These are phyloP conservation scores for Delonix regia DNA, from an alignment of 306 rosid species.

Conservation along the genomic window DNA sequence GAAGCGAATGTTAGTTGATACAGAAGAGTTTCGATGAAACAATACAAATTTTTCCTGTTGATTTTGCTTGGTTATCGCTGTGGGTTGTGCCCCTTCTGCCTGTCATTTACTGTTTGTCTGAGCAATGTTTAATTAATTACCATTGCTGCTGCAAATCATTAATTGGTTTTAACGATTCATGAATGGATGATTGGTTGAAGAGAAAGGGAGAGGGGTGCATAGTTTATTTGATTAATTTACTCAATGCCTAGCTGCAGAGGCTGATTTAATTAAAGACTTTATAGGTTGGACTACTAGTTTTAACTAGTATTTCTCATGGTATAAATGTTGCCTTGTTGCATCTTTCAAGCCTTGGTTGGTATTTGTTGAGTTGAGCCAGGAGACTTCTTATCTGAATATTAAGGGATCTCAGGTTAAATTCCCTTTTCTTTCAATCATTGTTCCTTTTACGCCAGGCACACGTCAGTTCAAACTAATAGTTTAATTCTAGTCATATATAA, in stretches of 20 bases:
- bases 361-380: neutral
- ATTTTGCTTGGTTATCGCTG: conserved; percentile 17
- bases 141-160: conserved; percentile 10
- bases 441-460: no score
- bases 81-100: neutral
- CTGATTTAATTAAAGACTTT: no score
- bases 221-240: conserved; percentile 9
- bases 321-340: neutral
- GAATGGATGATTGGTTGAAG: neutral
- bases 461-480: no score
- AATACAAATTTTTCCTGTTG: neutral
- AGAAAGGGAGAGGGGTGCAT: neutral
- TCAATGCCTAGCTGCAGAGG: neutral
- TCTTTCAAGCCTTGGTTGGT: neutral
- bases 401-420: neutral
- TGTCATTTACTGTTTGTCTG: neutral
- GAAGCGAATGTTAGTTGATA: conserved; percentile 41
- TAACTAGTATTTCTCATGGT: neutral
- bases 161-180: neutral
- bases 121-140: neutral
- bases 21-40: conserved; percentile 44
- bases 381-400: neutral
- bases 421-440: neutral
- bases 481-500: no score
- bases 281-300: neutral